Conservation (phyloP, 768 basidiomycete species). For the Ramaria rubella region DNA sequence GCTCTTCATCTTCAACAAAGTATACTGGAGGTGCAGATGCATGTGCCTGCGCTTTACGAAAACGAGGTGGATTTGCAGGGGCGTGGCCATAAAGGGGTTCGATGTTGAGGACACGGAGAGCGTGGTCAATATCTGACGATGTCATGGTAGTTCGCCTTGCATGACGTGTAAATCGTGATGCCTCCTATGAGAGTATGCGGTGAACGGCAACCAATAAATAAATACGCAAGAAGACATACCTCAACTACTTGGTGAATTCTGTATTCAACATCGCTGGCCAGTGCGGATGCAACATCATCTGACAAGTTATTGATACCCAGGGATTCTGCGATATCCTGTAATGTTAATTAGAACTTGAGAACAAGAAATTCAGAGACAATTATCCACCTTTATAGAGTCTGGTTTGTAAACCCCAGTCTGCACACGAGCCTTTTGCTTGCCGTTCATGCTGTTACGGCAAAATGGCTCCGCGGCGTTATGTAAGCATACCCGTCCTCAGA, state of each 20-base stretch:
- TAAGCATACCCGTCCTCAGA: background rate
- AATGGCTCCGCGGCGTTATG: background rate
- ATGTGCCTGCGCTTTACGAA: conserved; percentile 37
- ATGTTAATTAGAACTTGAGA: conserved; percentile 2
- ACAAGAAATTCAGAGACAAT: background rate
- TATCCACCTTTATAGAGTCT: conserved; percentile 51
- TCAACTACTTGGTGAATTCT: conserved; percentile 92
- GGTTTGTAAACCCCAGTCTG: conserved; percentile 55
- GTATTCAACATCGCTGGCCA: conserved; percentile 97
- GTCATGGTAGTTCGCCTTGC: conserved; percentile 85
- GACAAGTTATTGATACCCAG: conserved; percentile 69
- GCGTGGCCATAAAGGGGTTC: conserved; percentile 91
- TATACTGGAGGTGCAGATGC: conserved; percentile 59
- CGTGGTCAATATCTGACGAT: conserved; percentile 88
- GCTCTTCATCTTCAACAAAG: conserved; percentile 94
- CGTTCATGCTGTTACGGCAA: conserved; percentile 26
- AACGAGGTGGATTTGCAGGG: conserved; percentile 54
- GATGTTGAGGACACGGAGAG: conserved; percentile 89
- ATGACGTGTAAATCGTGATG: conserved; percentile 94
- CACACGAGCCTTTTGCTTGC: conserved; percentile 40
- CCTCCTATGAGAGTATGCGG: conserved; percentile 53
- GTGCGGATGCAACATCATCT: conserved; percentile 70
- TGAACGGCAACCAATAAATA: conserved; percentile 1
- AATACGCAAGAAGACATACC: conserved; percentile 37
- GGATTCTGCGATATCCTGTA: conserved; percentile 86